Evolutionary conservation across 2,329 filamentous ascomycete genomes (phyloP), one percentile per base, ranked within the genome.

Genomic region (Alternaria conjuncta): DNA sequence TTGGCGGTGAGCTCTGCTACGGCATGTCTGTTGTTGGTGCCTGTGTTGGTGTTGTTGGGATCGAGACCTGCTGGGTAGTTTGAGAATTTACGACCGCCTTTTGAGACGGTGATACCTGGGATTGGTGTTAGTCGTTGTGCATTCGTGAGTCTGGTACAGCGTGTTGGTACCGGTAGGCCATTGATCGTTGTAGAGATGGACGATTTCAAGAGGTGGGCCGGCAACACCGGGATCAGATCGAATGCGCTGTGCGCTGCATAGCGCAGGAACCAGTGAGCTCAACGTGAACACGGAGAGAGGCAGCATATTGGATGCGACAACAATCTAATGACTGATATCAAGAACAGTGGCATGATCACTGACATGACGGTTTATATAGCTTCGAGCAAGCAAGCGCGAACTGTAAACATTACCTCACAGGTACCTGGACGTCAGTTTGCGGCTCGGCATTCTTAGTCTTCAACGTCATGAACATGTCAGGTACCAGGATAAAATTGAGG

Each of bases 31-130:
- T 71, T 70, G 61, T 80, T 80, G 45, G 60, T 75, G 53, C 81
- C 79, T 23, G 78, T 74, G 64, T 82, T 81, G 11, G 80, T 82
- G 70, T 86, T 84, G 57, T 80, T 82, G 6, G 76, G 69, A 63
- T 87, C 85, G 2, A 87, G 78, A 7, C 82, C 84, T 20, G 77
- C 75, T 6, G 85, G 84, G 65, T 86, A 86, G 66, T 85, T 86
- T 23, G 82, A 84, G 70, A 87, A 87, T 65, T 81, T 83, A 50
- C 85, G 81, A 1, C 85, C 85, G 10, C 75, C 80, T 8, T 79
- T 78, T 1, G 85, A 86, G 9, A 87, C 84, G 4, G 86, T 83
- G 57, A 86, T 84, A 18, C 84, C 83, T 79, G 69, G 9, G 43
- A 18, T 3, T 67, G 10, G 15, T 43, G 15, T 66, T 18, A 67